Conservation (phyloP, 192 early-diverging fungal species). For the Chytriomyces hyalinus region DNA sequence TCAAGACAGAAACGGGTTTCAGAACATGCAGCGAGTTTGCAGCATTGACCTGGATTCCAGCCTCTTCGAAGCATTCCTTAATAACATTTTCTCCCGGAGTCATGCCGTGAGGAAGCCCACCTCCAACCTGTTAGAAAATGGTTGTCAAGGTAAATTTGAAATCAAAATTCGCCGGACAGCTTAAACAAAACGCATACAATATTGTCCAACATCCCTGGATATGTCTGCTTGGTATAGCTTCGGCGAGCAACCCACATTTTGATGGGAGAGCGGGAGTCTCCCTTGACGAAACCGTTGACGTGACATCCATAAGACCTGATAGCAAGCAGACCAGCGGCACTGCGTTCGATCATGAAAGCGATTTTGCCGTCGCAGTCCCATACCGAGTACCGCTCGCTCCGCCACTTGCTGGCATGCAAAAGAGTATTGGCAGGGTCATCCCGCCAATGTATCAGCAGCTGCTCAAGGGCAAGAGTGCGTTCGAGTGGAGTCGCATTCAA, state of each 20-base stretch:
- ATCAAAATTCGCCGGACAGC: slow-evolving; percentile 2
- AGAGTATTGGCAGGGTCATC: slow-evolving; percentile 34
- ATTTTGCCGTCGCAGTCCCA: slow-evolving; percentile 56
- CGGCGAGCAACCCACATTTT: slow-evolving; percentile 91
- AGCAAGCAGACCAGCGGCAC: slow-evolving; percentile 80
- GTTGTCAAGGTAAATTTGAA: not conserved
- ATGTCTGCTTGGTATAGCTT: slow-evolving; percentile 60
- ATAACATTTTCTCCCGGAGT: slow-evolving; percentile 70
- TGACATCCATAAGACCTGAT: slow-evolving; percentile 88
- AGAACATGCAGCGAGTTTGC: slow-evolving; percentile 59
- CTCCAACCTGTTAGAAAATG: slow-evolving; percentile 32
- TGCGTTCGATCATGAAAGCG: slow-evolving; percentile 71
- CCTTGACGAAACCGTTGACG: slow-evolving; percentile 74
- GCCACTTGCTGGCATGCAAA: slow-evolving; percentile 69
- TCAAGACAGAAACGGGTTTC: slow-evolving; percentile 63
- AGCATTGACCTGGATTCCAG: slow-evolving; percentile 57
- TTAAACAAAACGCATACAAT: slow-evolving; percentile 30
- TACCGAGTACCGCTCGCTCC: slow-evolving; percentile 83
- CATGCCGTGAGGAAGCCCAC: slow-evolving; percentile 70
- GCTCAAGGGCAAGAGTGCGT: slow-evolving; percentile 45
- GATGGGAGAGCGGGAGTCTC: slow-evolving; percentile 35
- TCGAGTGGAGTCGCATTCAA: slow-evolving; percentile 17
- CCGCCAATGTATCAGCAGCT: slow-evolving; percentile 41
- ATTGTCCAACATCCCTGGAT: slow-evolving; percentile 75
- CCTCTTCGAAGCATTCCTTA: slow-evolving; percentile 94